phyloP scores from a whole-genome alignment of 177 flowering plant genomes.

The Vitis hybrid region DNA sequence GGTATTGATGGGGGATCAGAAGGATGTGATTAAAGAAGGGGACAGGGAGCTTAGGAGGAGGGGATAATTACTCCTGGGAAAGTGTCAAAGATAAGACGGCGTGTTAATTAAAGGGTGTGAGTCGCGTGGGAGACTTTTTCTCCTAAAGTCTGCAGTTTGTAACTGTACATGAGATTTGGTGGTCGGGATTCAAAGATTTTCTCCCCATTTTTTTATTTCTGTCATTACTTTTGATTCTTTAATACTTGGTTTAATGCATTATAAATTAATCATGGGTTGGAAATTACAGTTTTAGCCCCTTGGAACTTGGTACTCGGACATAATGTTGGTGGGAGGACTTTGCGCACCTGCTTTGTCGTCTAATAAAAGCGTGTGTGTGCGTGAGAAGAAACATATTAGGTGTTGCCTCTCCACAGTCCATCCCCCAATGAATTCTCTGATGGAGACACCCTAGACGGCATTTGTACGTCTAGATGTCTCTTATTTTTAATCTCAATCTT shows the following conservation, averaged over 20 bases:
- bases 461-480: too few species aligned
- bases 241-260: too few species aligned
- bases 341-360: too few species aligned
- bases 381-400: too few species aligned
- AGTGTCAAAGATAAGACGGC: slow-evolving; percentile 13
- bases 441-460: too few species aligned
- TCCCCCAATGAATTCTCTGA: too few species aligned
- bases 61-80: neutral
- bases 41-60: neutral
- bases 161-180: slow-evolving; percentile 30
- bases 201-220: neutral
- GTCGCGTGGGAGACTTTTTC: slow-evolving; percentile 28
- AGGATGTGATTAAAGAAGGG: neutral
- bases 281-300: neutral
- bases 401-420: too few species aligned
- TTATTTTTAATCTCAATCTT: too few species aligned
- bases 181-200: slow-evolving; percentile 29
- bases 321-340: too few species aligned
- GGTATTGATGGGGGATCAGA: neutral
- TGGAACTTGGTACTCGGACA: too few species aligned
- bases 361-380: too few species aligned
- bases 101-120: slow-evolving; percentile 15
- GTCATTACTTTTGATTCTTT: neutral
- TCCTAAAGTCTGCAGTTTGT: slow-evolving; percentile 21
- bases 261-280: neutral